Evolutionary conservation across 1,139 yeast species (phyloP), one percentile per base, ranked within the genome.

Genomic region (Entelexis sorbosivorans): DNA sequence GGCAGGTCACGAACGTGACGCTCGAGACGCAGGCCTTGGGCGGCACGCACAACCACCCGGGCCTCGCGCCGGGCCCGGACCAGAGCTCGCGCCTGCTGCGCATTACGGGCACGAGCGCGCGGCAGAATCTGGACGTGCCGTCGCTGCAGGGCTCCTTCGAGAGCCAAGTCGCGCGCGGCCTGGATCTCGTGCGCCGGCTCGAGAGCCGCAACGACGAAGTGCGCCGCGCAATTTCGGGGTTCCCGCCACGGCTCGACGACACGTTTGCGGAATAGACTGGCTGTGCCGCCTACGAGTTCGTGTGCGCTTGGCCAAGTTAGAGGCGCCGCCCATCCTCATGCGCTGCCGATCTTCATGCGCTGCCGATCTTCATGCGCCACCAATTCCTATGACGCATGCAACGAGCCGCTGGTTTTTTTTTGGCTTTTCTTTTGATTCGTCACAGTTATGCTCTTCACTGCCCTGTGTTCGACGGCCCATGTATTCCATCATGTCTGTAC

Each of bases 1-100:
- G 72, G 72, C 73, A 69, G 53, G 63, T 68, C 26, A 44, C 57
- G 14, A 49, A 51, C 31, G 52, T 49, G 14, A 13, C 51, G 6
- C 44, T 54, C 14, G 51, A 44, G 28, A 22, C 46, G 9, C 61
- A 59, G 47, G 52, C 59, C 2, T 54, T 59, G 7, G 60, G 46
- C 35, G 53, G 43, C 16, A 16, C 45, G n/a, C 49, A 35, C 22
- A 44, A 44, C 38, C 4, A 16, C 22, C 22, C 33, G n/a, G 42
- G 31, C 34, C 47, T 19, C 17, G 44, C 24, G 8, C 32, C 42
- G 33, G 44, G 44, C 14, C 52, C 48, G 16, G 39, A 47, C 39
- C 48, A 54, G 40, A 50, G 35, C 44, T 45, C 55, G 31, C 51
- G 44, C 29, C 51, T 58, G 31, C 52, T 58, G 36, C 45, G 43